Evolutionary conservation across 495 filamentous ascomycete genomes (phyloP).

Genomic region (Penicillium nucicola): DNA sequence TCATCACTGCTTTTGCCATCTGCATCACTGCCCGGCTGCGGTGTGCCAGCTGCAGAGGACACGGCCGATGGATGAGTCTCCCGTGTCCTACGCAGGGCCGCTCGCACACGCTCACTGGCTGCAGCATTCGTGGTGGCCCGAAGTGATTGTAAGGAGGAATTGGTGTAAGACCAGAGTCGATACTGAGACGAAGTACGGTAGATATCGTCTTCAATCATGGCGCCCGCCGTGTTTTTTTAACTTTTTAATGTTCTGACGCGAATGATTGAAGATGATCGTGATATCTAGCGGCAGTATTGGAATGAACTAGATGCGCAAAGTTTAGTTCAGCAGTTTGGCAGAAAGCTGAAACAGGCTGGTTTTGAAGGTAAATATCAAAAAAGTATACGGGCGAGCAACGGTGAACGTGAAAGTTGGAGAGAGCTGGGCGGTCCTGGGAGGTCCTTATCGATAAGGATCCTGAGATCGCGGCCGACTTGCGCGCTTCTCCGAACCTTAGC

Average conservation of each 20-base stretch:
- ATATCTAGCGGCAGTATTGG: too few relatives aligned
- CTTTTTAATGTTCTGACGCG: not conserved
- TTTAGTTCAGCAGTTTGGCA: not conserved
- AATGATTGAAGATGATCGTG: not conserved
- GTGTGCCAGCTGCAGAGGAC: conserved; percentile 39
- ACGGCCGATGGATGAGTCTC: conserved; percentile 36
- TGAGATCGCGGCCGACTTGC: not conserved
- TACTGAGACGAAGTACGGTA: conserved; percentile 92
- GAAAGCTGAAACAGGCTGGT: not conserved
- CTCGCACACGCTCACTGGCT: conserved; percentile 68
- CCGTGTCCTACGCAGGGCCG: conserved; percentile 51
- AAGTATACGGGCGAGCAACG: too few relatives aligned
- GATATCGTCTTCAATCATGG: conserved; percentile 78
- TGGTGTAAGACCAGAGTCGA: conserved; percentile 89
- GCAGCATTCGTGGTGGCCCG: conserved; percentile 72
- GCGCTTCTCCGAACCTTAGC: too few relatives aligned
- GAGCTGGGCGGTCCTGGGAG: not conserved
- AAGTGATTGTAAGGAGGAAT: conserved; percentile 61
- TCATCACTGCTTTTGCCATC: conserved; percentile 33
- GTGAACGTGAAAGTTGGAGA: too few relatives aligned
- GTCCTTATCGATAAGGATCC: not conserved
- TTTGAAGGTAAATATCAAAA: too few relatives aligned
- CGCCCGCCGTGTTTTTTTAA: conserved; percentile 10
- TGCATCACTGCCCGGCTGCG: conserved; percentile 29
- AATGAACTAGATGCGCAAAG: too few relatives aligned